Base-by-base conservation (phyloP, 257 asterid genomes). In the Lithospermum erythrorhizon region DNA sequence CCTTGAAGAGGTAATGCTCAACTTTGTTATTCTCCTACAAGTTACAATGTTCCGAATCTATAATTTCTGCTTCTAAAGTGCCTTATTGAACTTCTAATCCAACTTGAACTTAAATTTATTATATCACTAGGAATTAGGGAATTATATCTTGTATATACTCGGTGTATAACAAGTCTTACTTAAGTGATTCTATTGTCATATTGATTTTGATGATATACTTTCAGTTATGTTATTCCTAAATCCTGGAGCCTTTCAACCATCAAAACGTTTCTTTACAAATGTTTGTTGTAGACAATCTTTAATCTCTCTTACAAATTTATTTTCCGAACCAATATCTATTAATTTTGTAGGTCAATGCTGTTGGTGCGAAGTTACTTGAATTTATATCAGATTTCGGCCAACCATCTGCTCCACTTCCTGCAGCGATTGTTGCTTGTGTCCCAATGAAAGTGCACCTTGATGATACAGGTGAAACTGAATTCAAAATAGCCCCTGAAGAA, bases 401-500 rank as follows among this genome's bases (percentile, higher is more conserved):
- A 73, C 85, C 95, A 67, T 77, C 95, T 67, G 94, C 99, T 54
- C 97, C 95, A 4, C 82, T 68, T 65, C 97, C 99, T 61, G 95
- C 97, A 59, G 99, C 99, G 67, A 84, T 93, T 76, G 99, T 93
- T 78, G 97, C 95, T 41, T 93, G 99, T 73, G 87, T 93, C 64
- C 99, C 97, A 5, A 79, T 61, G 77, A 86, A 78, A 75, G 87
- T 78, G 63, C 94, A 93, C 48, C 67, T 86, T 9, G 97, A 93
- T 76, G 99, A 87, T 61, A 37, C 80, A 65, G 96, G 95, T 67
- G 99, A 93, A 77, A 81, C 84, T 22, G 96, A 86, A 63, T 93
- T 93, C 70, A 78, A 81, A 83, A 89, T 93, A 62, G 77, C 72
- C 52, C 90, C 97, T 47, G 82, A 65, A 70, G 96, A 89, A 73